Evolutionary conservation across 306 rosid genomes (phyloP), one percentile per base, ranked within the genome.

Genomic region (Cucurbita argyrosperma): DNA sequence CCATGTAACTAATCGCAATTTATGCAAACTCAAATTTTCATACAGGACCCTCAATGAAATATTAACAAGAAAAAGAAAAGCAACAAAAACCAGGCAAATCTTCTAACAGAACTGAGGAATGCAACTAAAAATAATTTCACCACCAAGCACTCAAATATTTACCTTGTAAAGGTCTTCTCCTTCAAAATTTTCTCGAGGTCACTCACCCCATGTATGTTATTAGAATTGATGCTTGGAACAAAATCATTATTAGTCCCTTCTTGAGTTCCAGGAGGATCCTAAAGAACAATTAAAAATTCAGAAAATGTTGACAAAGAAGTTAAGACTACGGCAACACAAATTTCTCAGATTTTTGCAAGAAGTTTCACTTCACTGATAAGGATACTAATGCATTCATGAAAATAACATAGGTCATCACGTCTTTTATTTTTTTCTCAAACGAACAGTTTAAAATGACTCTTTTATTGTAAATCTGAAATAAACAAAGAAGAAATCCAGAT

Each of bases 161-260:
- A 80, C 99, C 96, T 94, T 74, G 92, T 83, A 76, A 90, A 91
- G 58, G 97, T 91, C 84, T 91, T 94, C 82, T 89, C 92, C 87
- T 83, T 86, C 76, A 94, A 78, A 54, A 94, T 80, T 74, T 89
- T 83, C 85, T 94, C 96, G 57, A 94, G 92, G 67, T 88, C 92
- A 26, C 84, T 80, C 66, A 89, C 80, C 64, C 84, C 84, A 13
- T 81, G 85, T 54, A 82, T 74, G 30, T 86, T 65, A 10, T 42
- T 84, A 68, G 82, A 76, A 75, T 62, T 57, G 83, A 74, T 76
- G 57, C 79, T 76, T 50, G 91, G 83, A 57, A 54, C 75, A 30
- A 74, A 79, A 77, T 70, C 79, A 74, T 19, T 79, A 71, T 62
- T 81, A 76, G 63, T 76, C 46, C 71, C 79, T 71, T 77, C 83